Conservation (phyloP, 1,284 basidiomycete genomes). For the Pisolithus thermaeus region DNA sequence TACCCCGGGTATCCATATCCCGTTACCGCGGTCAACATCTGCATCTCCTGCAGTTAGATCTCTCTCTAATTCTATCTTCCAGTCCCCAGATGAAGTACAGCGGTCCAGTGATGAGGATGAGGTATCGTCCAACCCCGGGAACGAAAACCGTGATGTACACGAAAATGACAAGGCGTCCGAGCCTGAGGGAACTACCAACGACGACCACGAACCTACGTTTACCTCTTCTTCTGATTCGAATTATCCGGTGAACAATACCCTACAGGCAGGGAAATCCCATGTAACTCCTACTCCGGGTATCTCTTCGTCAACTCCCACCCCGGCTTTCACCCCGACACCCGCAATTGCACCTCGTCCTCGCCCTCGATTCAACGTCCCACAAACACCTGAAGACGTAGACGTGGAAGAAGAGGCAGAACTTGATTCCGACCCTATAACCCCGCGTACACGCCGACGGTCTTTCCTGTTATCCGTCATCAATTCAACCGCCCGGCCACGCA, state of each 20-base stretch:
- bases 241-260: slow-evolving; percentile 20
- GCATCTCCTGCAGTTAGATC: slow-evolving; percentile 39
- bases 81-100: slow-evolving; percentile 15
- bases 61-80: slow-evolving; percentile 23
- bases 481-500: slow-evolving; percentile 65
- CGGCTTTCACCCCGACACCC: slow-evolving; percentile 59
- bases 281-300: slow-evolving; percentile 25
- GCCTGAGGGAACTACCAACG: slow-evolving; percentile 14
- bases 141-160: slow-evolving; percentile 15
- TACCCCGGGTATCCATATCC: slow-evolving; percentile 39
- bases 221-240: slow-evolving; percentile 43
- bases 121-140: neutral
- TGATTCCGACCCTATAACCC: slow-evolving; percentile 45
- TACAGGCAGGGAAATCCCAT: slow-evolving; percentile 19
- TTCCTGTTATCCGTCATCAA: slow-evolving; percentile 76
- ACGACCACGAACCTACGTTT: slow-evolving; percentile 57
- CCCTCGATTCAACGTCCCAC: slow-evolving; percentile 51
- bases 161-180: slow-evolving; percentile 19
- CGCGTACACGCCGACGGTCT: slow-evolving; percentile 61
- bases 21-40: slow-evolving; percentile 51
- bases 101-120: slow-evolving; percentile 13
- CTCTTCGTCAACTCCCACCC: slow-evolving; percentile 43
- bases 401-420: slow-evolving; percentile 22
- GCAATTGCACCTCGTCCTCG: slow-evolving; percentile 52
- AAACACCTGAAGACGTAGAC: slow-evolving; percentile 31